Conservation (phyloP, 371 early-diverging fungal species). For the Saksenaea vasiformis region DNA sequence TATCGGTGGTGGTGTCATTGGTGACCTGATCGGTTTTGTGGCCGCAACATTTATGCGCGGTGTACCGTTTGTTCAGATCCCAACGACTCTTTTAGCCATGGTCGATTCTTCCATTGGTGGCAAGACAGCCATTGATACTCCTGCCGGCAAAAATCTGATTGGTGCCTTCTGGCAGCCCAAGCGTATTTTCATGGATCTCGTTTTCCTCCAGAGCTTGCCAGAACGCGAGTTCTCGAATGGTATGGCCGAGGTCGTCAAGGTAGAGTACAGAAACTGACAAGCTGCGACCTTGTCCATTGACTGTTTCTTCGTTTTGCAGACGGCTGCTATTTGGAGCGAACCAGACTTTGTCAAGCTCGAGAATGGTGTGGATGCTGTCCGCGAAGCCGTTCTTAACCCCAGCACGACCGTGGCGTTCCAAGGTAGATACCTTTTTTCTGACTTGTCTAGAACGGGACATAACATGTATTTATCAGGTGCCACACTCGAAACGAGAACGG, state of each 20-base stretch:
- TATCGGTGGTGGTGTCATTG: constrained; percentile 97
- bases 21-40: constrained; percentile 94
- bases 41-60: constrained; percentile 99
- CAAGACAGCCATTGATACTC: constrained; percentile 96
- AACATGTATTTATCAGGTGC: constrained; percentile 45
- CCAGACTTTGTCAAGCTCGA: constrained; percentile 89
- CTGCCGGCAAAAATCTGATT: constrained; percentile 94
- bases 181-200: constrained; percentile 90
- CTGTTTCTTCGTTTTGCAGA: constrained; percentile 36
- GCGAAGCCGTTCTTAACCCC: constrained; percentile 68
- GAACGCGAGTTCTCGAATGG: constrained; percentile 95
- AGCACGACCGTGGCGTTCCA: constrained; percentile 46
- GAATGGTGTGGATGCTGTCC: constrained; percentile 77
- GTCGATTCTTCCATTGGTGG: constrained; percentile 98
- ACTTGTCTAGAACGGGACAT: neutral
- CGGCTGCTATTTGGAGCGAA: constrained; percentile 92
- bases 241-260: constrained; percentile 96
- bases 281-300: neutral
- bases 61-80: constrained; percentile 90
- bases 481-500: constrained; percentile 63
- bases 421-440: constrained; percentile 36
- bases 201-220: constrained; percentile 86
- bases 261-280: neutral
- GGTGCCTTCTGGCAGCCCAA: constrained; percentile 98
- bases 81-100: constrained; percentile 97